Conservation (phyloP, 106 monocot species). For the Phalaenopsis aphrodite region DNA sequence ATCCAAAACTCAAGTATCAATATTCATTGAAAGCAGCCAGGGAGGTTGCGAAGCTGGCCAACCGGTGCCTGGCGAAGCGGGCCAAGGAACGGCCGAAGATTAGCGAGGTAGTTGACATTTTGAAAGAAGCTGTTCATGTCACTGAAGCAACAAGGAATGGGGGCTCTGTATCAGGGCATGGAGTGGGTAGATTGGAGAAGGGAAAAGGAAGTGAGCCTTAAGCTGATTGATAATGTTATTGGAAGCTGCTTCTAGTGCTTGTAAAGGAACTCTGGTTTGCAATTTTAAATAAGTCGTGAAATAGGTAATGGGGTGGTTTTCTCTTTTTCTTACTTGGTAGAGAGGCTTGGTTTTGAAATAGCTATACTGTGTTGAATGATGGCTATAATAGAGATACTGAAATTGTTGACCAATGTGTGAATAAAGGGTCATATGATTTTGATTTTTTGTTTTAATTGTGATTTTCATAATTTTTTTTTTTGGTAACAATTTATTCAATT, state of each 20-base stretch:
- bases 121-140: not conserved
- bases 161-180: not conserved
- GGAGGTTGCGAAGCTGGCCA: slow-evolving; percentile 22
- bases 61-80: slow-evolving; percentile 14
- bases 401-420: no score
- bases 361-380: no score
- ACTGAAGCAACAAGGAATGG: slow-evolving; percentile 4
- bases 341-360: no score
- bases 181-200: not conserved
- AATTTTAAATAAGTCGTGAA: not conserved
- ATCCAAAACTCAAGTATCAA: slow-evolving; percentile 18
- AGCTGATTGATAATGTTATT: not conserved
- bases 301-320: not conserved
- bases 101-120: slow-evolving; percentile 17
- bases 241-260: not conserved
- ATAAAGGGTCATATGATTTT: no score
- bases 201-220: not conserved
- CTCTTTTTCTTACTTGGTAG: not conserved
- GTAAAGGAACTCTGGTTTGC: not conserved
- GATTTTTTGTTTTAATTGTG: no score
- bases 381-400: no score
- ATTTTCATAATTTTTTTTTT: no score
- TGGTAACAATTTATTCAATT: no score
- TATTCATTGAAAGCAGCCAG: slow-evolving; percentile 18
- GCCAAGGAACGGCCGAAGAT: slow-evolving; percentile 22